Evolutionary conservation across 1,139 yeast species (phyloP).

Genomic region (Saccharomycopsis hybrid): DNA sequence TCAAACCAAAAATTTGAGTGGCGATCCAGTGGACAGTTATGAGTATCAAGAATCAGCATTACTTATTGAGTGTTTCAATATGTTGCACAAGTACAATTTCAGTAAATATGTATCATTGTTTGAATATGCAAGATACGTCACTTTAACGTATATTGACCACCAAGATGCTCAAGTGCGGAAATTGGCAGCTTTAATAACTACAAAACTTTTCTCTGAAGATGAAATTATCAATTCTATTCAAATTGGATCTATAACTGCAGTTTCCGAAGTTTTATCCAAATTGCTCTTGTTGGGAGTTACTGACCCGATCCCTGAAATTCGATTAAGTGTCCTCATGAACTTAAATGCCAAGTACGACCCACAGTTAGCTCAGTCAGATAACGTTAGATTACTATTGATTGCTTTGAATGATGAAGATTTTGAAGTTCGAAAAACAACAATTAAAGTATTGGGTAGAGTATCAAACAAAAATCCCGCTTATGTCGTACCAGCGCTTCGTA

Average conservation of each 20-base stretch:
- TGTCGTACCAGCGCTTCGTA: constrained; percentile 86
- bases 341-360: constrained; percentile 78
- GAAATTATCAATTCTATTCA: constrained; percentile 84
- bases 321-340: constrained; percentile 70
- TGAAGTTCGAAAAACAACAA: constrained; percentile 73
- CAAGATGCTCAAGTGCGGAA: constrained; percentile 73
- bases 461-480: constrained; percentile 90
- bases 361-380: constrained; percentile 89
- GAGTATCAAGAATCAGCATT: constrained; percentile 16
- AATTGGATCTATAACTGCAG: constrained; percentile 75
- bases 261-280: constrained; percentile 77
- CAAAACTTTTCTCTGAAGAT: constrained; percentile 71
- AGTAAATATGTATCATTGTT: constrained; percentile 62
- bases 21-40: constrained; percentile 7
- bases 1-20: background rate
- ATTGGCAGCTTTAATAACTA: constrained; percentile 79
- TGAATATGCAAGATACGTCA: constrained; percentile 82
- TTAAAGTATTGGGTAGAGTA: constrained; percentile 74
- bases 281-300: constrained; percentile 81
- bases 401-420: constrained; percentile 90
- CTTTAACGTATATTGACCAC: constrained; percentile 75
- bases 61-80: constrained; percentile 35
- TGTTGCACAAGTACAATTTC: constrained; percentile 71
- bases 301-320: constrained; percentile 77
- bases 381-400: constrained; percentile 76